Conservation (phyloP, 108 stramenopile genomes). For the Cyclotella atomus region DNA sequence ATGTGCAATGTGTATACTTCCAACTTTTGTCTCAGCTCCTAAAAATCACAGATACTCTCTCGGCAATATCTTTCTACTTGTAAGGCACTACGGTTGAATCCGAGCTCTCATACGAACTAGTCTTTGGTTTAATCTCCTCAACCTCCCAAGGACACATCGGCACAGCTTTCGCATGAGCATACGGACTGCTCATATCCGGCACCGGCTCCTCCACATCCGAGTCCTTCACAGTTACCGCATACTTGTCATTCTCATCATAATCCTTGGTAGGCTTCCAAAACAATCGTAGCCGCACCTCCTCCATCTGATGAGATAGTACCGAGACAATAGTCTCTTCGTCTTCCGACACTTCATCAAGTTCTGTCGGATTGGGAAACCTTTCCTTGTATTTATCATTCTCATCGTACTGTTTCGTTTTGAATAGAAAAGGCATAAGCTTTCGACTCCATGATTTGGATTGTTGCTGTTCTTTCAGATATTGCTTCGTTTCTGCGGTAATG, state of each 20-base stretch:
- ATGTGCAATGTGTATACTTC: no score
- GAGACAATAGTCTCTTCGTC: neutral
- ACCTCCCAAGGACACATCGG: neutral
- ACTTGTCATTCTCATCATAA: slow-evolving; percentile 13
- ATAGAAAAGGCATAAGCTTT: neutral
- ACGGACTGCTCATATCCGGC: neutral
- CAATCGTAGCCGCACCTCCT: slow-evolving; percentile 1
- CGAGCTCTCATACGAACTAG: neutral
- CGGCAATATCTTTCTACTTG: no score
- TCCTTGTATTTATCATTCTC: neutral
- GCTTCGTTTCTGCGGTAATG: neutral
- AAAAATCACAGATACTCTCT: no score
- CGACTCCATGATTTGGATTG: neutral
- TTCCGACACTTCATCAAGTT: neutral
- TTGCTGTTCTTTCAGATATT: neutral
- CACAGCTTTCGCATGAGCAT: neutral
- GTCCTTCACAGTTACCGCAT: neutral
- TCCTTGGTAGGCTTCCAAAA: slow-evolving; percentile 9
- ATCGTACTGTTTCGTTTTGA: neutral
- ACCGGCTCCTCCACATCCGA: neutral
- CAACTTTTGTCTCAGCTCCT: no score
- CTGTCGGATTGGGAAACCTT: neutral
- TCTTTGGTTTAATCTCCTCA: neutral
- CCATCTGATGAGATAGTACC: neutral
- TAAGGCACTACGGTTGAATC: neutral